phyloP scores from a whole-genome alignment of 2,329 filamentous ascomycete species.

The Hypoxylon sp. region DNA sequence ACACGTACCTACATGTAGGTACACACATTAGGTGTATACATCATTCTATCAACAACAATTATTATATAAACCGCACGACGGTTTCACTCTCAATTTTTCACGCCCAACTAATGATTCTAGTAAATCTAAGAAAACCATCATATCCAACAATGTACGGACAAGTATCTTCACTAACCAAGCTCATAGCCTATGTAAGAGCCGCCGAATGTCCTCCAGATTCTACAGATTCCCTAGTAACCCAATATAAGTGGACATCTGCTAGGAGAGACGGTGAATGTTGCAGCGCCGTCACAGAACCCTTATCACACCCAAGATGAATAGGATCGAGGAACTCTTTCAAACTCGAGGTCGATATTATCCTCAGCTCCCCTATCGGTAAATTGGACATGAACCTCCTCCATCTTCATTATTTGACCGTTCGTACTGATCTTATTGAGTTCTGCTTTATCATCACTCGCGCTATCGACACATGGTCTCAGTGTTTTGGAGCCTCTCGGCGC shows the following conservation, averaged over 20 bases:
- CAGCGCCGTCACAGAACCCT: neutral
- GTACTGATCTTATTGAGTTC: constrained; percentile 2
- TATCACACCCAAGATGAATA: constrained; percentile 27
- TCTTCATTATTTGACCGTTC: constrained; percentile 22
- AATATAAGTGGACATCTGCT: neutral
- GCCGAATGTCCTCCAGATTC: neutral
- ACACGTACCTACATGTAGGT: too few species aligned
- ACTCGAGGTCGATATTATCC: constrained; percentile 17
- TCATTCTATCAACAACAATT: too few species aligned
- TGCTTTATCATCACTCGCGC: constrained; percentile 16
- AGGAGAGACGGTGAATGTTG: neutral
- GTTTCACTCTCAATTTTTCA: too few species aligned
- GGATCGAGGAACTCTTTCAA: constrained; percentile 19
- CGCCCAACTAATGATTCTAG: too few species aligned
- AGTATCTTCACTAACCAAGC: neutral
- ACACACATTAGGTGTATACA: too few species aligned
- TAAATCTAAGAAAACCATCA: too few species aligned
- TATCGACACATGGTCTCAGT: neutral
- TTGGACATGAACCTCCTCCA: constrained; percentile 34
- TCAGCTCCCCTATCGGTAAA: constrained; percentile 13
- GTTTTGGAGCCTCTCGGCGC: constrained; percentile 8
- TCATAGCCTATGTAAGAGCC: neutral
- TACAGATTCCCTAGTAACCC: neutral
- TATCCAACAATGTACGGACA: too few species aligned
- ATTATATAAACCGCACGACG: too few species aligned